Base-by-base conservation (phyloP, 2,329 filamentous ascomycete genomes). In the Aspergillus versicolor region DNA sequence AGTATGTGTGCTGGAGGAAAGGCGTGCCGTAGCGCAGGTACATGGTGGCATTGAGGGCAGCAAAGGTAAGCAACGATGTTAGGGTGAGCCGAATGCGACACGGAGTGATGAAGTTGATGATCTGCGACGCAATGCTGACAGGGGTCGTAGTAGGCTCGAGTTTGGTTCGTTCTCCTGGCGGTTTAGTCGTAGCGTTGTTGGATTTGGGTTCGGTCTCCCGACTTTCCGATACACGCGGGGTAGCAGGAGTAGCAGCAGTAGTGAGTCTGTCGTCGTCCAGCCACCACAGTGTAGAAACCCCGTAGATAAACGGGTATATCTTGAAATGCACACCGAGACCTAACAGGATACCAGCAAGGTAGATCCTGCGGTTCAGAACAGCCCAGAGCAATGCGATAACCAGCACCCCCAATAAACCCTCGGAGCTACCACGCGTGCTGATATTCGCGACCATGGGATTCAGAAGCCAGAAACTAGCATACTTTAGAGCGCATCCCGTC, bases 391-490 rank as follows among this genome's bases (percentile, higher is more conserved):
- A 73, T 0, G 85, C 89, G 60, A 91, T 86, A 5, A 96, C 91
- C 70, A 97, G 81, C 0, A 93, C 91, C 15, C 91, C 92, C 7
- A 99, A 75, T 12, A 99, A 72, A 0, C 94, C 94, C 75, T 99
- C 94, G 0, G 92, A 94, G 76, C 92, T 97, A 13, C 94, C 94
- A 48, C 94, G 82, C 12, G 94, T 97, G 75, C 91, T 96, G 68
- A 99, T 99, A 38, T 92, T 91, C 0, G 94, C 94, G 9, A 97
- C 94, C 92, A 99, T 97, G 0, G 94, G 94, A 68, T 99, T 99
- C 70, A 97, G 82, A 59, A 97, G 78, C 94, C 94, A 99, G 40
- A 97, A 88, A 63, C 88, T 86, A 1, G 92, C 89, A 67, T 90
- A 97, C 59, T 84, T 86, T 60, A 92, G 79, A 1, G 91, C 91